Evolutionary conservation across 306 rosid genomes (phyloP), one percentile per base, ranked within the genome.

Genomic region (Dryas octopetala): DNA sequence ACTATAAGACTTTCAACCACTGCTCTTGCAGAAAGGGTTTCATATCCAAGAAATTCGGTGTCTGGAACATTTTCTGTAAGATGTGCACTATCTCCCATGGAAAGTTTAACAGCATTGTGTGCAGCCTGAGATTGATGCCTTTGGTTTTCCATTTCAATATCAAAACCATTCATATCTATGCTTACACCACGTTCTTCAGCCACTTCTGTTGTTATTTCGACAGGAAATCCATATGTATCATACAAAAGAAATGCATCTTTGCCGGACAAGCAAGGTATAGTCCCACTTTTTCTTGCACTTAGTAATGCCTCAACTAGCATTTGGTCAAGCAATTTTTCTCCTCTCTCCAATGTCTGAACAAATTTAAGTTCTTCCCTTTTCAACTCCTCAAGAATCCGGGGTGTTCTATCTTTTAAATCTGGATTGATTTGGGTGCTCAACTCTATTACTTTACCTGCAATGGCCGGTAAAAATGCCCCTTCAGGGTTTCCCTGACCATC

Each of bases 91-190:
- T 83, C 87, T 84, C 88, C 96, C 77, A 89, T 85, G 67, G 81
- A 76, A 67, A 95, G 91, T 80, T 89, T 95, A 75, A 95, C 91
- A 70, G 84, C 85, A 85, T 84, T 89, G 63, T 90, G 97, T 5
- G 97, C 98, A 81, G 99, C 97, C 80, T 92, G 99, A 82, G 99
- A 95, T 81, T 92, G 97, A n/a, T 85, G 97, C 83, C 92, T 91
- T 75, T 95, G 97, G 78, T 83, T 90, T 74, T 95, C 96, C 99
- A 95, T 95, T 86, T 95, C 97, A 75, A 83, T 81, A 85, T 95
- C 88, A 80, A 95, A 92, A 68, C 96, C 89, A 73, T 73, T 73
- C 87, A 95, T 83, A 83, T 95, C 97, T 71, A 92, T 76, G 73
- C 88, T 84, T 77, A 88, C 91, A 26, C 99, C 97, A 64, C 83